phyloP scores from a whole-genome alignment of 148 eudicot species.

The Limonium bicolor region DNA sequence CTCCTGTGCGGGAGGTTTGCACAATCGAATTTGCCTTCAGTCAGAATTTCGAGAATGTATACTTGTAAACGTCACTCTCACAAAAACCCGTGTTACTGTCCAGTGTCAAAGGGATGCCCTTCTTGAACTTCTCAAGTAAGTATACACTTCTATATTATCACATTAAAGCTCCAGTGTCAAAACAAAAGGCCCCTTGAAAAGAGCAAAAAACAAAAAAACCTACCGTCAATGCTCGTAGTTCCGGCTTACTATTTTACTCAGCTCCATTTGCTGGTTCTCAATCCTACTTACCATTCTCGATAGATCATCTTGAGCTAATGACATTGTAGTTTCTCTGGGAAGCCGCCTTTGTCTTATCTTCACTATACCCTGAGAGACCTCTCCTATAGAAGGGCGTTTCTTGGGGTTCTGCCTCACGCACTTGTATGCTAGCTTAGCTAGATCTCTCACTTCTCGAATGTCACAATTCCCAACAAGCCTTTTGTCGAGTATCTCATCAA shows the following conservation, averaged over 20 bases:
- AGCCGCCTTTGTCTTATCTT: conserved; percentile 55
- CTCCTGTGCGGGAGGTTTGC: too few relatives aligned
- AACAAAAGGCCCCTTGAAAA: too few relatives aligned
- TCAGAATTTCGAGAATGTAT: too few relatives aligned
- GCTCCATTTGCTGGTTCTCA: conserved; percentile 53
- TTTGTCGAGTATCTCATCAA: conserved; percentile 84
- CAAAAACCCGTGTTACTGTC: too few relatives aligned
- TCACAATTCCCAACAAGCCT: conserved; percentile 45
- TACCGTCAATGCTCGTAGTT: too few relatives aligned
- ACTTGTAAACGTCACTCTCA: too few relatives aligned
- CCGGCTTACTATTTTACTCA: conserved; percentile 49
- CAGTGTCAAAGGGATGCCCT: too few relatives aligned
- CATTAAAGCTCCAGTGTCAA: too few relatives aligned
- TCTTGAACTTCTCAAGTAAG: too few relatives aligned
- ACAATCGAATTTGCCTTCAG: too few relatives aligned
- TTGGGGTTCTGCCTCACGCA: conserved; percentile 71
- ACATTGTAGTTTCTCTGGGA: conserved; percentile 39
- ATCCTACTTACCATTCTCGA: conserved; percentile 42
- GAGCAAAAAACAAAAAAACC: too few relatives aligned
- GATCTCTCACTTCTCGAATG: conserved; percentile 44
- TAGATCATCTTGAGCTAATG: conserved; percentile 46
- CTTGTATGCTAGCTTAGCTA: conserved; percentile 60
- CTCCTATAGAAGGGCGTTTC: conserved; percentile 73
- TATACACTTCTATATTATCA: too few relatives aligned
- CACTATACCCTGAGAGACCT: conserved; percentile 53